Evolutionary conservation across 1,284 basidiomycete genomes (phyloP).

Genomic region (Pascua guehoae): DNA sequence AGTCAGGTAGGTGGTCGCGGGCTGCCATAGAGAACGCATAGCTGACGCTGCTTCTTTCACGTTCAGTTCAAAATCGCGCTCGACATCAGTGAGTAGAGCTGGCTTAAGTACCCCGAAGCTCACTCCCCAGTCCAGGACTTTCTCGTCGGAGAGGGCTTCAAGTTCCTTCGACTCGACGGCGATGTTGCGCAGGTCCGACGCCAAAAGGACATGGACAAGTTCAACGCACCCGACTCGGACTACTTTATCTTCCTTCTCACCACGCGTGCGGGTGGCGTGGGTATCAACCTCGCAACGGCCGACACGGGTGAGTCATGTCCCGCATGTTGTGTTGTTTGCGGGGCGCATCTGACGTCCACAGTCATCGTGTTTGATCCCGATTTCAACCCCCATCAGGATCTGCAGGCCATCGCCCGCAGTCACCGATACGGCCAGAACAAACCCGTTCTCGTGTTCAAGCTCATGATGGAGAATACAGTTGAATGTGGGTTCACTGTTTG

Average conservation of each 20-base stretch:
- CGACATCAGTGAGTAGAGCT: slow-evolving; percentile 56
- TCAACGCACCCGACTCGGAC: slow-evolving; percentile 81
- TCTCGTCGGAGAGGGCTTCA: slow-evolving; percentile 79
- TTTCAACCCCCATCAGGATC: slow-evolving; percentile 79
- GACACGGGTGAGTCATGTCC: slow-evolving; percentile 47
- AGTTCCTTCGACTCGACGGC: slow-evolving; percentile 86
- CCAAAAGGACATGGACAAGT: slow-evolving; percentile 91
- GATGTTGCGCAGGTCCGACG: slow-evolving; percentile 79
- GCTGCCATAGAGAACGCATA: too few species aligned
- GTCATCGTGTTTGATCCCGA: slow-evolving; percentile 91
- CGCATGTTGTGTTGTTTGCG: too few species aligned
- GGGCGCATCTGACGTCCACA: slow-evolving; percentile 23
- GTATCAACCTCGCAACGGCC: slow-evolving; percentile 70
- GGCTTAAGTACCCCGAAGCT: background rate
- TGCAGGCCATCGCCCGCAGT: slow-evolving; percentile 80
- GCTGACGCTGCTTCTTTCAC: slow-evolving; percentile 6
- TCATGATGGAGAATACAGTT: slow-evolving; percentile 83
- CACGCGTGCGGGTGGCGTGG: slow-evolving; percentile 92
- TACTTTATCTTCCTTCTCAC: slow-evolving; percentile 87
- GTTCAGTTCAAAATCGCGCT: slow-evolving; percentile 83
- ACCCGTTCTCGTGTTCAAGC: slow-evolving; percentile 76
- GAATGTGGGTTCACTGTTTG: too few species aligned
- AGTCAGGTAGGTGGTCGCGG: slow-evolving; percentile 68
- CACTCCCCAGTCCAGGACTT: slow-evolving; percentile 74
- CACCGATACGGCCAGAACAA: slow-evolving; percentile 57